Percentiles rank a stretch among this genome's conserved stretches.
Evolutionary conservation across 345 rosid species (phyloP).

Genomic region (Erucastrum elatum): DNA sequence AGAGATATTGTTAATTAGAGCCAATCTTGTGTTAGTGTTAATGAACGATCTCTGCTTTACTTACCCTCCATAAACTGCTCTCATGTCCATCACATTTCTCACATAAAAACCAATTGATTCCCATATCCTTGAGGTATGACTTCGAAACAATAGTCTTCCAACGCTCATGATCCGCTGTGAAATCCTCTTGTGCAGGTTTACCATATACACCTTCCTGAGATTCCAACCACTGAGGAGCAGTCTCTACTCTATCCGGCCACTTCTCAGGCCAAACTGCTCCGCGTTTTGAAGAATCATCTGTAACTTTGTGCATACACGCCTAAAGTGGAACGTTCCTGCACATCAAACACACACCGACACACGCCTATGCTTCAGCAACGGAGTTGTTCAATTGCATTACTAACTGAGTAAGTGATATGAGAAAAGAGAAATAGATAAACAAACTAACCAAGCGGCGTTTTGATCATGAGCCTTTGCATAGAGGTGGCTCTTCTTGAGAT

Average conservation of each 20-base stretch:
- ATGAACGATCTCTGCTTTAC: too few species aligned
- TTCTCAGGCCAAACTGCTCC: neutral
- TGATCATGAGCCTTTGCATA: slow-evolving; percentile 57
- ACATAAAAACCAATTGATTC: neutral
- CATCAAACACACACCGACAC: slow-evolving; percentile 9
- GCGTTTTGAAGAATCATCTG: neutral
- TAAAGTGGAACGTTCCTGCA: neutral
- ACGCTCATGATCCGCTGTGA: neutral
- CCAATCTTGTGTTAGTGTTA: too few species aligned
- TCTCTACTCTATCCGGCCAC: neutral
- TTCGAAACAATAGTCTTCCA: neutral
- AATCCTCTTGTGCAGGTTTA: neutral
- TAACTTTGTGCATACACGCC: neutral
- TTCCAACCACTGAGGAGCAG: neutral
- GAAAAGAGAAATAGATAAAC: neutral
- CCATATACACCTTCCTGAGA: neutral
- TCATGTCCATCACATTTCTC: neutral
- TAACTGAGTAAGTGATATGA: neutral
- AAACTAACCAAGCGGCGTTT: slow-evolving; percentile 60
- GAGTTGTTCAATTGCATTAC: neutral
- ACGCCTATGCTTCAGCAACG: neutral
- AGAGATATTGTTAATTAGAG: neutral
- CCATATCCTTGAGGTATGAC: neutral
- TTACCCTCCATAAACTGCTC: neutral
- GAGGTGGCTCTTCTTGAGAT: slow-evolving; percentile 55